These are phyloP conservation scores for Chlorella vulgaris DNA, from an alignment of 139 green algal genomes.

Conservation along the genomic window DNA sequence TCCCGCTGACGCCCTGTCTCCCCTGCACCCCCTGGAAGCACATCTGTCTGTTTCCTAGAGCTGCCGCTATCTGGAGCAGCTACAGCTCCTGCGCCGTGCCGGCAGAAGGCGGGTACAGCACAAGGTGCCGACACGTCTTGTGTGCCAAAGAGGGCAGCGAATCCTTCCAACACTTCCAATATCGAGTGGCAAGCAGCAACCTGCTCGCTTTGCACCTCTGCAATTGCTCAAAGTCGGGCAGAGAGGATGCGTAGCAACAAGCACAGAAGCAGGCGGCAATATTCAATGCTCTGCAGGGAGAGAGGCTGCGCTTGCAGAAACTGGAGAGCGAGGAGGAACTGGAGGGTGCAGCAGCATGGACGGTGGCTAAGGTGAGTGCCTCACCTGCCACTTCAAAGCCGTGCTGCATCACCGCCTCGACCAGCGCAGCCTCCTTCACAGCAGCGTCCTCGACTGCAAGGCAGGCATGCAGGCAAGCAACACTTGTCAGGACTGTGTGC, in stretches of 20 bases:
- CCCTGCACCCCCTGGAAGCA: neutral
- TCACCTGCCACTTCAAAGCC: conserved; percentile 21
- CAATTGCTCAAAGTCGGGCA: too few relatives aligned
- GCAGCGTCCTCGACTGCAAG: conserved; percentile 3
- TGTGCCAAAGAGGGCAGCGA: conserved; percentile 20
- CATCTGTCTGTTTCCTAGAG: neutral
- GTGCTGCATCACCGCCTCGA: neutral
- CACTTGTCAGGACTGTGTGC: too few relatives aligned
- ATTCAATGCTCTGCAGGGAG: too few relatives aligned
- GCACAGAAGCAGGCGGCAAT: too few relatives aligned
- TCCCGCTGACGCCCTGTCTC: too few relatives aligned
- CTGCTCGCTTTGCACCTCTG: conserved; percentile 38
- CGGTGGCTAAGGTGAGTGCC: too few relatives aligned
- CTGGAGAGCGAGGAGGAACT: neutral
- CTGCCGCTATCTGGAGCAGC: neutral
- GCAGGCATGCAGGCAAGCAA: neutral
- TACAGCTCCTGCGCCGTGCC: too few relatives aligned
- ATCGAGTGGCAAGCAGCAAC: conserved; percentile 2
- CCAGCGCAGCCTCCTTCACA: conserved; percentile 1
- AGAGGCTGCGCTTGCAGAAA: too few relatives aligned
- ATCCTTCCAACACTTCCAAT: conserved; percentile 27
- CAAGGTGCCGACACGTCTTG: too few relatives aligned
- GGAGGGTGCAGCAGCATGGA: neutral
- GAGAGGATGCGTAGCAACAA: too few relatives aligned
- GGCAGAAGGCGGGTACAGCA: too few relatives aligned